Conservation (phyloP, 768 basidiomycete genomes). For the Termitomyces bulborhizus region DNA sequence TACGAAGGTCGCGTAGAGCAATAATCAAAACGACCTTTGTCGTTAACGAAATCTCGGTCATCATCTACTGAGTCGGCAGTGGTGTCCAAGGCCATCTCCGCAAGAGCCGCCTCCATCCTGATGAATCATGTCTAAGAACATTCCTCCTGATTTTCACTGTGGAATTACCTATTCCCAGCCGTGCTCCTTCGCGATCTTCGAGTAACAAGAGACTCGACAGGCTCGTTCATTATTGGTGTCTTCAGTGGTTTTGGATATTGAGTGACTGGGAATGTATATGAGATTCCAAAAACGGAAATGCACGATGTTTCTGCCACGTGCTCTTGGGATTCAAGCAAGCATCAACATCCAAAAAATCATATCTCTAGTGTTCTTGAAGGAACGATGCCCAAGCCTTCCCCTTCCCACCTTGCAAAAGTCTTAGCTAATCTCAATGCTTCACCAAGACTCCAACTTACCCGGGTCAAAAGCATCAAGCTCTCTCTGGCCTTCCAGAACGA, state of each 20-base stretch:
- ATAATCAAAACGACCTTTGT: slow-evolving; percentile 43
- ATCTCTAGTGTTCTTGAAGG: not conserved
- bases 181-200: slow-evolving; percentile 67
- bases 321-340: slow-evolving; percentile 8
- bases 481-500: slow-evolving; percentile 58
- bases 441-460: slow-evolving; percentile 44
- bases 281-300: slow-evolving; percentile 1
- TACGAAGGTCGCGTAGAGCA: not conserved
- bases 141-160: not conserved
- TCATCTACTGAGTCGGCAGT: slow-evolving; percentile 58
- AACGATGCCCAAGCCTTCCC: slow-evolving; percentile 14
- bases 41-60: slow-evolving; percentile 64
- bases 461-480: slow-evolving; percentile 47
- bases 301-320: slow-evolving; percentile 1
- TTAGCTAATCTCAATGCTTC: slow-evolving; percentile 42
- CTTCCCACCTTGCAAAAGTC: slow-evolving; percentile 50
- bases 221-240: slow-evolving; percentile 17
- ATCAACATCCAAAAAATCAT: slow-evolving; percentile 10
- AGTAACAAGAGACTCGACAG: slow-evolving; percentile 40
- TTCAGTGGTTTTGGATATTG: slow-evolving; percentile 1
- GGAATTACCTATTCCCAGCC: slow-evolving; percentile 65
- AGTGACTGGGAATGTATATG: not conserved
- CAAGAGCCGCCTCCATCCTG: slow-evolving; percentile 76
- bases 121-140: not conserved
- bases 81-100: slow-evolving; percentile 59